phyloP scores from a whole-genome alignment of 176 grass and related monocot species.

The Paspalum vaginatum region DNA sequence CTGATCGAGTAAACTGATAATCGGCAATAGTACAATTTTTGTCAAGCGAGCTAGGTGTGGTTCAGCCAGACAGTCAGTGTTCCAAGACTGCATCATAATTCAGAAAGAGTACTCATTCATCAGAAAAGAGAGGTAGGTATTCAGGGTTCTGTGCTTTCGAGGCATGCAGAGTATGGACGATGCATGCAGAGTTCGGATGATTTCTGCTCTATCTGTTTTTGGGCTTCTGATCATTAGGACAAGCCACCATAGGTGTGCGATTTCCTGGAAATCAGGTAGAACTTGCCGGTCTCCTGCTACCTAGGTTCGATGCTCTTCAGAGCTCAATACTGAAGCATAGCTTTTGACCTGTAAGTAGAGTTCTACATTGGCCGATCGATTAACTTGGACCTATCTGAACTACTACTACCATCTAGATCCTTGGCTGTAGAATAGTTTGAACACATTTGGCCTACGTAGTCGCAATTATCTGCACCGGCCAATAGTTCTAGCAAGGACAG shows the following conservation, averaged over 20 bases:
- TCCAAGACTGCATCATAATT: too few species aligned
- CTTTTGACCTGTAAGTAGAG: background rate
- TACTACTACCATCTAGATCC: background rate
- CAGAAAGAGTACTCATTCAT: too few species aligned
- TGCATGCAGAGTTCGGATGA: background rate
- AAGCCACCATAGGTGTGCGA: too few species aligned
- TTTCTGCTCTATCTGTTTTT: background rate
- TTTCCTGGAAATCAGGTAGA: background rate
- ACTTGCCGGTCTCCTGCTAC: background rate
- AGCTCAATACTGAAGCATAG: background rate
- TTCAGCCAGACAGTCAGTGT: too few species aligned
- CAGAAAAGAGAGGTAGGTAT: too few species aligned
- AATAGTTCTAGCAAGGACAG: background rate
- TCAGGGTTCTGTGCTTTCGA: background rate
- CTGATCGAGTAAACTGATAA: too few species aligned
- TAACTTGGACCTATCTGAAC: background rate
- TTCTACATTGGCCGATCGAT: background rate
- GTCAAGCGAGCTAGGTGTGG: too few species aligned
- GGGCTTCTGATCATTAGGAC: background rate
- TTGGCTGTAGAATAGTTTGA: background rate
- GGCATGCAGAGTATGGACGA: background rate
- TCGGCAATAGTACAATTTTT: too few species aligned
- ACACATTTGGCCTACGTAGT: background rate
- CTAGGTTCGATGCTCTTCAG: background rate
- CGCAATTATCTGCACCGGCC: background rate